Percentiles rank a stretch among this genome's conserved stretches.
Evolutionary conservation across 371 early-diverging fungal genomes (phyloP).

Genomic region (Rhizopus arrhizus): DNA sequence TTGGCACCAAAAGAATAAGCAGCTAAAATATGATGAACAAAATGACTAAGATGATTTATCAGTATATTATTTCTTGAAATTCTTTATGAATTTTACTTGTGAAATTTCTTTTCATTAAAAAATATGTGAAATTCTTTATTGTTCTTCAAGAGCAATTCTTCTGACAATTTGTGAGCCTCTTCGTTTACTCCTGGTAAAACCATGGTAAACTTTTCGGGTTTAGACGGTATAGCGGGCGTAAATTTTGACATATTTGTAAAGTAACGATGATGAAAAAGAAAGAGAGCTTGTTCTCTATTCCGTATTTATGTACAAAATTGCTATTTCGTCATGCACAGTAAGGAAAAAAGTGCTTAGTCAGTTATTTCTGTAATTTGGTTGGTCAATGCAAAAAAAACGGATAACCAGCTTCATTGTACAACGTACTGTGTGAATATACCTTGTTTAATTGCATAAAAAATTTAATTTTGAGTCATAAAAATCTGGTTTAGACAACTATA

Average conservation of each 20-base stretch:
- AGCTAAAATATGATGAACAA: constrained; percentile 58
- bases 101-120: constrained; percentile 48
- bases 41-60: constrained; percentile 55
- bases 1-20: constrained; percentile 58
- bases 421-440: no score
- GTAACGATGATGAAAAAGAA: not conserved
- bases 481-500: no score
- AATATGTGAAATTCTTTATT: constrained; percentile 44
- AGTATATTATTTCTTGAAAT: not conserved
- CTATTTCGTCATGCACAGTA: no score
- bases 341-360: no score
- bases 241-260: constrained; percentile 24
- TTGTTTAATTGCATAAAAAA: no score
- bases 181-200: constrained; percentile 45
- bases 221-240: constrained; percentile 9
- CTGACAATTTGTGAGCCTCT: constrained; percentile 29
- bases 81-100: constrained; percentile 35
- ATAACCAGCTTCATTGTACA: no score
- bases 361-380: no score
- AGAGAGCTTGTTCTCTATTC: not conserved
- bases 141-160: constrained; percentile 40
- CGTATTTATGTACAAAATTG: not conserved
- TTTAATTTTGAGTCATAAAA: no score
- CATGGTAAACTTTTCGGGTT: constrained; percentile 27
- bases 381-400: no score